These are phyloP conservation scores for Paraconiothyrium brasiliense DNA, from an alignment of 2,329 filamentous ascomycete species.

Conservation along the genomic window DNA sequence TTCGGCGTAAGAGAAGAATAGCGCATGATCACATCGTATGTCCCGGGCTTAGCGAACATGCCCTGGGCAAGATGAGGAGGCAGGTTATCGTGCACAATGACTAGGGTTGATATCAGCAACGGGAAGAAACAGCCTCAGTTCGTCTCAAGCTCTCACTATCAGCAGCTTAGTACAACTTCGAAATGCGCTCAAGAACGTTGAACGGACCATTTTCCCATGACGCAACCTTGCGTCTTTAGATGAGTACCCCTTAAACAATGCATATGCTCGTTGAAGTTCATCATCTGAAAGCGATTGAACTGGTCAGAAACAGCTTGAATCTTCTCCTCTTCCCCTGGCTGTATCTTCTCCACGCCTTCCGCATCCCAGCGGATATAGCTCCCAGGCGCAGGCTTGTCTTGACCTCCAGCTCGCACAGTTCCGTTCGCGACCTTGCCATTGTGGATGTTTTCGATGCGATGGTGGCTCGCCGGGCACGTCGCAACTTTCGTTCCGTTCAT, in stretches of 20 bases:
- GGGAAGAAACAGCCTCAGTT: too few species aligned
- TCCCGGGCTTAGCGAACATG: slow-evolving; percentile 37
- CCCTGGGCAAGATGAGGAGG: slow-evolving; percentile 53
- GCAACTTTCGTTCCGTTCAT: slow-evolving; percentile 28
- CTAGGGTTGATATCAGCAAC: neutral
- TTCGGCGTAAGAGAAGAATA: slow-evolving; percentile 41
- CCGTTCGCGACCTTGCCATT: slow-evolving; percentile 37
- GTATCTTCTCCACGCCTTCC: slow-evolving; percentile 52
- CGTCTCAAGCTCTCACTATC: neutral
- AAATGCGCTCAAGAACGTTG: neutral
- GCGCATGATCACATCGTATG: slow-evolving; percentile 40
- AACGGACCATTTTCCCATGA: slow-evolving; percentile 53
- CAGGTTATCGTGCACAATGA: slow-evolving; percentile 55
- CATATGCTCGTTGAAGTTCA: slow-evolving; percentile 55
- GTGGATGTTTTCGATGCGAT: slow-evolving; percentile 38
- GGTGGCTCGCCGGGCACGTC: slow-evolving; percentile 33
- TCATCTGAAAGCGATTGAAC: slow-evolving; percentile 58
- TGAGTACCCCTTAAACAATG: slow-evolving; percentile 52
- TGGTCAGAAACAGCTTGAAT: slow-evolving; percentile 57
- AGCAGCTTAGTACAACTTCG: neutral
- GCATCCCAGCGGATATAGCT: slow-evolving; percentile 56
- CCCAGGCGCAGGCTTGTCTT: slow-evolving; percentile 35
- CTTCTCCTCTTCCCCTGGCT: slow-evolving; percentile 53
- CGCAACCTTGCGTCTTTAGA: slow-evolving; percentile 56
- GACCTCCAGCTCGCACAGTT: slow-evolving; percentile 35